phyloP scores from a whole-genome alignment of 371 early-diverging fungal genomes.

The Conidiobolus incongruus region DNA sequence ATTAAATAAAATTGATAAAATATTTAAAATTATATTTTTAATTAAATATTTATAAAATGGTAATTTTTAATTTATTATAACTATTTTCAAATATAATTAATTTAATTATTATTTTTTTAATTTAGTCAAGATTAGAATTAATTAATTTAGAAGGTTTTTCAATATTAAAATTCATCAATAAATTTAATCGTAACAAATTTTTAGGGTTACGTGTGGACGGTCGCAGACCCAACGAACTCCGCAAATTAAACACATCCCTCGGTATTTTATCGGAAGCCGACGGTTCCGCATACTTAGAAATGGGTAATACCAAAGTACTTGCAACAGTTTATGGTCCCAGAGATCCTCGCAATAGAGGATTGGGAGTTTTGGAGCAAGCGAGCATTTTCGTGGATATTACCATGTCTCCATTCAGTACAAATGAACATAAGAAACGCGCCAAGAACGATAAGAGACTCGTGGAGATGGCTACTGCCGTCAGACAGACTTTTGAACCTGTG shows the following conservation, averaged over 20 bases:
- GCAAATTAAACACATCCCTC: constrained; percentile 56
- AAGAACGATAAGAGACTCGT: constrained; percentile 70
- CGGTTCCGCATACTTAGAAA: constrained; percentile 85
- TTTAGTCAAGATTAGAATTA: no score
- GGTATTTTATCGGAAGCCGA: constrained; percentile 66
- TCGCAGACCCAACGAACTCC: constrained; percentile 70
- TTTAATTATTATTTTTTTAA: no score
- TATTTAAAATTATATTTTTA: no score
- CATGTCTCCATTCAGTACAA: constrained; percentile 76
- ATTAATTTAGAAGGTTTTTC: no score
- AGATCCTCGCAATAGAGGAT: constrained; percentile 43
- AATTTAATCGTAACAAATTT: no score
- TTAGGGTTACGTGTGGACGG: constrained; percentile 82
- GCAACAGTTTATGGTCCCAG: constrained; percentile 85
- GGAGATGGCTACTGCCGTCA: constrained; percentile 62
- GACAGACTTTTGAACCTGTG: constrained; percentile 81
- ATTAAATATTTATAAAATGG: no score
- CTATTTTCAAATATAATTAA: no score
- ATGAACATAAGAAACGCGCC: constrained; percentile 58
- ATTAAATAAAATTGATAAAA: no score
- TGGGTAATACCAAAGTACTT: constrained; percentile 86
- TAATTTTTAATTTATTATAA: no score
- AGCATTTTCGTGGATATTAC: constrained; percentile 75
- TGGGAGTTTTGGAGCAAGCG: constrained; percentile 48
- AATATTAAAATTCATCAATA: no score